Evolutionary conservation across 2,329 filamentous ascomycete genomes (phyloP).

Genomic region (Canariomyces notabilis): DNA sequence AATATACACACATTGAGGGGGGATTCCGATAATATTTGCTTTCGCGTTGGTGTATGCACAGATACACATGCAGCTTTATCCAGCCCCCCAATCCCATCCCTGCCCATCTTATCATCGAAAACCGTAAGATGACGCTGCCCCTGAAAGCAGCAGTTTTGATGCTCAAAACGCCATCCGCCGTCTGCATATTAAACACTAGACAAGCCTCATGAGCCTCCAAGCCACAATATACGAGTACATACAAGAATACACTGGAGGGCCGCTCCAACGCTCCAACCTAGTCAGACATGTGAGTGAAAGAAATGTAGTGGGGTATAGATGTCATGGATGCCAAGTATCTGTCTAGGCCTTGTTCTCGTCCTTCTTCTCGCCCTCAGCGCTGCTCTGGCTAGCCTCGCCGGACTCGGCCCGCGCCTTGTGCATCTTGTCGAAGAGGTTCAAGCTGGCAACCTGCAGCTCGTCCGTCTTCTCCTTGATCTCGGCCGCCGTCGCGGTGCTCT

Average conservation of each 20-base stretch:
- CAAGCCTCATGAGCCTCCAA: conserved; percentile 29
- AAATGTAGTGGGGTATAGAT: conserved; percentile 25
- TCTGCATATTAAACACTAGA: conserved; percentile 43
- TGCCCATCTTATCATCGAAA: conserved; percentile 43
- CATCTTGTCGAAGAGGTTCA: conserved; percentile 99
- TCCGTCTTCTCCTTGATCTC: conserved; percentile 99
- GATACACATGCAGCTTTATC: conserved; percentile 39
- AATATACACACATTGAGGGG: conserved; percentile 42
- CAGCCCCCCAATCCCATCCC: conserved; percentile 37
- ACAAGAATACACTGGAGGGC: conserved; percentile 46
- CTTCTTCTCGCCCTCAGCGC: conserved; percentile 22
- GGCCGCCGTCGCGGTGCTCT: conserved; percentile 76
- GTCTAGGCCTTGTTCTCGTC: conserved; percentile 39
- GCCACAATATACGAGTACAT: conserved; percentile 28
- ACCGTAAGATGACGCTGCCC: conserved; percentile 36
- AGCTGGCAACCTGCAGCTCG: conserved; percentile 89
- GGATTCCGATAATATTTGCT: conserved; percentile 40
- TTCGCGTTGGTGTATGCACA: conserved; percentile 33
- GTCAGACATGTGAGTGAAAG: conserved; percentile 28
- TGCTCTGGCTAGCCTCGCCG: conserved; percentile 40
- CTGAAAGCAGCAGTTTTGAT: conserved; percentile 40
- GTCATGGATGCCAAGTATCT: conserved; percentile 15
- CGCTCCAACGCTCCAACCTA: conserved; percentile 30
- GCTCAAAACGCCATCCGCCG: conserved; percentile 48
- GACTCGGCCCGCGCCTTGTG: conserved; percentile 84